A percentile compares a stretch with the other conserved stretches of the same genome.
Evolutionary conservation across 1,139 yeast species (phyloP).

Genomic region (Debaryomyces udenii): DNA sequence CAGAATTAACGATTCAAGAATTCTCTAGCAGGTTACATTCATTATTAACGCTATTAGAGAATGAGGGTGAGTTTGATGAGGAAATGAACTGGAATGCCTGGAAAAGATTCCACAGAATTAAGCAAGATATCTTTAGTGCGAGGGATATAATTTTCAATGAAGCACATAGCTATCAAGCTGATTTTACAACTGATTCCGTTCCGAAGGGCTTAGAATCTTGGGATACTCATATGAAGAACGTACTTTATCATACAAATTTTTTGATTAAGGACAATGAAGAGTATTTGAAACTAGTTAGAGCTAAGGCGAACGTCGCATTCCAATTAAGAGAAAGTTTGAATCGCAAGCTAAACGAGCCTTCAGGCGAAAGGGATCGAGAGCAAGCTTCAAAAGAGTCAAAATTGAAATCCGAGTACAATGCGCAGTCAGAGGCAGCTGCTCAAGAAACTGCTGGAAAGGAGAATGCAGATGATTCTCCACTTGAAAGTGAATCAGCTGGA

Average conservation of each 20-base stretch:
- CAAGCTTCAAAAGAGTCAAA: too few relatives aligned
- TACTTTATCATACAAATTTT: constrained; percentile 62
- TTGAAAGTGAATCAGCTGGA: constrained; percentile 3
- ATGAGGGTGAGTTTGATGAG: constrained; percentile 27
- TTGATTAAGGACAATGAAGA: constrained; percentile 71
- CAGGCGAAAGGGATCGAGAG: not conserved
- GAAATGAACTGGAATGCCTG: constrained; percentile 62
- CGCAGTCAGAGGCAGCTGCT: not conserved
- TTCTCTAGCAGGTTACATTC: constrained; percentile 42
- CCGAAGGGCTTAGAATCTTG: constrained; percentile 52
- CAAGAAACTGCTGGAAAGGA: constrained; percentile 5
- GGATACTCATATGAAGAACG: constrained; percentile 53
- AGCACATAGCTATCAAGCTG: constrained; percentile 38
- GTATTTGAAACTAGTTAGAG: constrained; percentile 70
- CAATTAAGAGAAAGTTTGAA: constrained; percentile 63
- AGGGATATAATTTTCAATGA: constrained; percentile 60
- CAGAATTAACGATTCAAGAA: constrained; percentile 65
- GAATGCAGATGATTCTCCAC: constrained; percentile 2
- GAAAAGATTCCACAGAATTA: constrained; percentile 65
- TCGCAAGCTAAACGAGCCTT: constrained; percentile 12
- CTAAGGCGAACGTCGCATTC: constrained; percentile 79
- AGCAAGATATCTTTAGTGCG: constrained; percentile 53
- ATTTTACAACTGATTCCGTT: constrained; percentile 17
- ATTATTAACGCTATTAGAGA: constrained; percentile 33
- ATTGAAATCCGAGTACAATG: too few relatives aligned